Conservation (phyloP, 2,329 filamentous ascomycete species). For the Sarocladium oryzae region DNA sequence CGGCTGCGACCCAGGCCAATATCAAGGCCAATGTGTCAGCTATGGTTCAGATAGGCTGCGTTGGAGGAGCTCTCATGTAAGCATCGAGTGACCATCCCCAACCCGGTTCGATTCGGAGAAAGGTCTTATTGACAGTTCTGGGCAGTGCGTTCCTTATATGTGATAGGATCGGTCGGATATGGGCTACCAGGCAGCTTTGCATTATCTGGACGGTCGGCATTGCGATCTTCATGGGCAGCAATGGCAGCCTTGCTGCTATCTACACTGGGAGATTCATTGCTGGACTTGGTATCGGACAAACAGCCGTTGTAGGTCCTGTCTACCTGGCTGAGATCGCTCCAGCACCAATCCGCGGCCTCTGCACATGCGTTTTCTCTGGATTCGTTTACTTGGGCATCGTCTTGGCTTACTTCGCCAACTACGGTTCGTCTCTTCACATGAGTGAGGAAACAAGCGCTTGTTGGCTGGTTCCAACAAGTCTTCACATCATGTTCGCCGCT, state of each 20-base stretch:
- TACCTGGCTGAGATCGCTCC: slow-evolving; percentile 70
- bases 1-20: slow-evolving; percentile 49
- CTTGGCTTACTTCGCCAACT: slow-evolving; percentile 71
- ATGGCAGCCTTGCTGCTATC: slow-evolving; percentile 46
- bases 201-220: slow-evolving; percentile 51
- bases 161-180: slow-evolving; percentile 53
- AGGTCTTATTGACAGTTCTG: neutral
- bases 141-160: slow-evolving; percentile 50
- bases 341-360: slow-evolving; percentile 63
- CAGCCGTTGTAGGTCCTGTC: slow-evolving; percentile 61
- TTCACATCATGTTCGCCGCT: slow-evolving; percentile 72
- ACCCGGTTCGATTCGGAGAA: neutral
- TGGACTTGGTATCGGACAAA: slow-evolving; percentile 60
- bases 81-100: slow-evolving; percentile 10
- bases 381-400: slow-evolving; percentile 71
- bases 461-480: slow-evolving; percentile 63
- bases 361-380: slow-evolving; percentile 50
- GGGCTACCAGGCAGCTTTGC: slow-evolving; percentile 53
- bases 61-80: slow-evolving; percentile 58
- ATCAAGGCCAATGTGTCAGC: slow-evolving; percentile 70
- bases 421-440: slow-evolving; percentile 48
- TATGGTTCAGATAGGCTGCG: slow-evolving; percentile 75
- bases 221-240: slow-evolving; percentile 46
- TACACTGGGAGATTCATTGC: slow-evolving; percentile 61
- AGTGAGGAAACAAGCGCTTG: slow-evolving; percentile 34